Base-by-base conservation (phyloP, 495 filamentous ascomycete species). In the Daldinia childiae region DNA sequence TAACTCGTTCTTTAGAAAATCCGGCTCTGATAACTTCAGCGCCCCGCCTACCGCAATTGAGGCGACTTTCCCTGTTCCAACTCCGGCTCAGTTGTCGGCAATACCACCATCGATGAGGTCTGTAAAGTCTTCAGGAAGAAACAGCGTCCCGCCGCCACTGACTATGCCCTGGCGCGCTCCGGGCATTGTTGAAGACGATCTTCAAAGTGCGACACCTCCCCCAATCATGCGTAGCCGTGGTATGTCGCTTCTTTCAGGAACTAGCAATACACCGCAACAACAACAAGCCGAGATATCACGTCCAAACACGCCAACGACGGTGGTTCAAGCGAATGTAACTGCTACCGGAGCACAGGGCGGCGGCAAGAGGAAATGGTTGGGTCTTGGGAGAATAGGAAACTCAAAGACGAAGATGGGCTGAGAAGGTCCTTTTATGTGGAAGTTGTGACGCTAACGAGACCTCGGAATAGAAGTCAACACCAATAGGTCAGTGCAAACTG, bases 211-310 rank as follows among this genome's bases (percentile, higher is more conserved):
- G 14, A 84, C 83, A 9, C 83, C 83, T 27, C 82, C 83, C 4
- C 83, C 83, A 0, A 85, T 85, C 52, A 57, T 79, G 64, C 78
- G 82, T 12, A 83, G 74, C 54, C 82, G 78, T 29, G 73, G 60
- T 6, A 62, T 58, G 9, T 60, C 56, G 7, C 64, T 74, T 6
- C 55, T 62, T 4, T 73, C 74, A 3, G 65, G 72, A 30, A 63
- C 75, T 9, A 74, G 76, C 14, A 72, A 68, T 24, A 65, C 62
- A 14, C 56, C 61, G 14, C 60, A 58, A 12, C 57, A 65, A 5
- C 41, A 69, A 11, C 15, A 4, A 5, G 55, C 41, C 12, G 70
- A 66, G 29, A 56, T 45, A 21, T 39, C 50, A 1, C 17, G 36
- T 30, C 66, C 67, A 29, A 55, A n/a, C 24, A 68, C 64, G 2